Base-by-base conservation (phyloP, 495 filamentous ascomycete genomes). In the Penicillium tannophilum region DNA sequence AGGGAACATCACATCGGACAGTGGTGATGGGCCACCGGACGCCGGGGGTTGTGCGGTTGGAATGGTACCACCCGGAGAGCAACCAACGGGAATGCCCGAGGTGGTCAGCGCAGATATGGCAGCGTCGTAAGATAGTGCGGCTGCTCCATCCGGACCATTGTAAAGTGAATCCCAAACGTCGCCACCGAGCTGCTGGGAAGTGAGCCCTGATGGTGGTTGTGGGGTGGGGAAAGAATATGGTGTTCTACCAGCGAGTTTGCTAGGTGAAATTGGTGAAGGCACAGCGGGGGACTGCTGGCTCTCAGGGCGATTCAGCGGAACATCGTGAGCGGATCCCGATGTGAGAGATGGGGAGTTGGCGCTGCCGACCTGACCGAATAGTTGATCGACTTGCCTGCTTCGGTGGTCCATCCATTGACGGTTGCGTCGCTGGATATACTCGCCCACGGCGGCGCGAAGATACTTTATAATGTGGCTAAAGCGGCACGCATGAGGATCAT, bases 401-500 rank as follows among this genome's bases (percentile, higher is more conserved):
- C 73, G 72, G 10, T 54, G 68, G 14, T 64, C 76, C 73, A 66
- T 79, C 73, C 58, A 71, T 60, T 68, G 62, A 45, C 70, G 61
- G 51, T 66, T 73, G 49, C 76, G 63, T 58, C 67, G 67, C 55
- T 70, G 66, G 66, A 77, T 69, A 58, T 70, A 79, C 65, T 80
- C 71, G 41, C 54, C 47, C 5, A 88, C 81, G 11, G 85, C 86
- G 24, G 74, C 71, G 10, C 82, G 75, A 59, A 90, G 89, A 45
- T 80, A 81, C 39, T 79, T 79, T 43, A 90, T 73, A 51, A 90
- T 88, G 35, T 86, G 84, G n/a, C 76, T 76, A 41, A 87, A 82
- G 35, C 86, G 82, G 24, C 76, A 77, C 16, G 87, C 87, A 69
- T 89, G 86, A 6, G 84, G 83, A 63, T 91, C 87, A 44, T 73